phyloP scores from a whole-genome alignment of 2,329 filamentous ascomycete species.

The Colletotrichum godetiae region DNA sequence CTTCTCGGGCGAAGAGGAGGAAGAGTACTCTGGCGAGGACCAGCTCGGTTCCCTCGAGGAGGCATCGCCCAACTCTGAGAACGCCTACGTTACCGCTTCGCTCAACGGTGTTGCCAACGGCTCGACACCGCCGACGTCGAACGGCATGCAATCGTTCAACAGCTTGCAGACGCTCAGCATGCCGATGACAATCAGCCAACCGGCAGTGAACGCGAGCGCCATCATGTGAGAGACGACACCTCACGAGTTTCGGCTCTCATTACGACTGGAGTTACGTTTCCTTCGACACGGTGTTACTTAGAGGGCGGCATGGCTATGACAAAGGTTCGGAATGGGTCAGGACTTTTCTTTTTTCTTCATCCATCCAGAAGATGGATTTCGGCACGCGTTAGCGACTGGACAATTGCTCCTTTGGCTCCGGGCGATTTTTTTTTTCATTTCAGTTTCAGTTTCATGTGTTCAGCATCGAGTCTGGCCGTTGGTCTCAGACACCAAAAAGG shows the following conservation, averaged over 20 bases:
- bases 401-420: conserved; percentile 25
- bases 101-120: conserved; percentile 58
- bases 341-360: conserved; percentile 31
- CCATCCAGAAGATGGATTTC: conserved; percentile 31
- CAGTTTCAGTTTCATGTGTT: conserved; percentile 18
- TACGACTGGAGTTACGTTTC: conserved; percentile 36
- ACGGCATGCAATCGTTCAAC: conserved; percentile 58
- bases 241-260: conserved; percentile 24
- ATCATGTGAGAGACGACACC: conserved; percentile 51
- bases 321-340: conserved; percentile 27
- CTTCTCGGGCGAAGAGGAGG: conserved; percentile 85
- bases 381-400: conserved; percentile 28
- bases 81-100: conserved; percentile 68
- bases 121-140: conserved; percentile 40
- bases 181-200: conserved; percentile 72
- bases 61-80: conserved; percentile 78
- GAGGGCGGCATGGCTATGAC: conserved; percentile 35
- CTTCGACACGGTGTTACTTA: conserved; percentile 34
- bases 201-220: conserved; percentile 57
- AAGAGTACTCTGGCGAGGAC: conserved; percentile 85
- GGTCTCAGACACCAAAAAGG: conserved; percentile 28
- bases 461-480: conserved; percentile 26
- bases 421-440: conserved; percentile 16
- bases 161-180: conserved; percentile 71
- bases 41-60: conserved; percentile 85